Percentiles rank a stretch among this genome's conserved stretches.
phyloP scores from a whole-genome alignment of 192 early-diverging fungal genomes.

The Coemansia sp. region DNA sequence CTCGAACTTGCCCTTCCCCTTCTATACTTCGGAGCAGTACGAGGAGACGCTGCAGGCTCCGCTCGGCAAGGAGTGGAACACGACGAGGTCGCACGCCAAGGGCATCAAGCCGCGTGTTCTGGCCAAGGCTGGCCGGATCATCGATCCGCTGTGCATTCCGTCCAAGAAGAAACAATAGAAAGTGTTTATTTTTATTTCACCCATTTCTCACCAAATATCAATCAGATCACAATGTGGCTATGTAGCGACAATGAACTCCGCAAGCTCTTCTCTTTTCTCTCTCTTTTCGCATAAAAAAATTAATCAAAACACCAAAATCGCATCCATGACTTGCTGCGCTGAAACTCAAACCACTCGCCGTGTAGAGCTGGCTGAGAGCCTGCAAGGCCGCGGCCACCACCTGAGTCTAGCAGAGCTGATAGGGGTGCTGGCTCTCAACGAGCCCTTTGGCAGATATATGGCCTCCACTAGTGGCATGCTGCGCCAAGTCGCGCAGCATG shows the following conservation, averaged over 20 bases:
- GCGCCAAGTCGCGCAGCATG: not conserved
- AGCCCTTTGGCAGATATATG: not conserved
- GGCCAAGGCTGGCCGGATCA: conserved; percentile 84
- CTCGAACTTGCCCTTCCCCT: conserved; percentile 80
- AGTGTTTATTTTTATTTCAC: not conserved
- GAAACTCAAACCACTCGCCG: not conserved
- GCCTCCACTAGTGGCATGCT: not conserved
- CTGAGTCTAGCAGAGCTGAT: not conserved
- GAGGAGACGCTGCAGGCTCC: conserved; percentile 83
- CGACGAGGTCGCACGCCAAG: conserved; percentile 69
- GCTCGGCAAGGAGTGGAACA: conserved; percentile 98
- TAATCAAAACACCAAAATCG: not conserved
- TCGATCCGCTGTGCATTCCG: conserved; percentile 78
- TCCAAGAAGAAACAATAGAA: conserved; percentile 59
- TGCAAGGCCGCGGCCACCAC: not conserved
- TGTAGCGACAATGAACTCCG: not conserved
- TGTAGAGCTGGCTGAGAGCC: not conserved
- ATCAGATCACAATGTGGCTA: not conserved
- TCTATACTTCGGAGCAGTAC: conserved; percentile 84
- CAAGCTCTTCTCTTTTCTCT: not conserved
- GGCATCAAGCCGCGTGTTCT: conserved; percentile 81
- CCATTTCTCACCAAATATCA: not conserved
- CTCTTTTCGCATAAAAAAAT: not conserved
- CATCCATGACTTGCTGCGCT: not conserved
- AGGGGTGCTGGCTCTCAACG: not conserved